Base-by-base conservation (phyloP, 2,329 filamentous ascomycete species). In the Alternaria viburni region DNA sequence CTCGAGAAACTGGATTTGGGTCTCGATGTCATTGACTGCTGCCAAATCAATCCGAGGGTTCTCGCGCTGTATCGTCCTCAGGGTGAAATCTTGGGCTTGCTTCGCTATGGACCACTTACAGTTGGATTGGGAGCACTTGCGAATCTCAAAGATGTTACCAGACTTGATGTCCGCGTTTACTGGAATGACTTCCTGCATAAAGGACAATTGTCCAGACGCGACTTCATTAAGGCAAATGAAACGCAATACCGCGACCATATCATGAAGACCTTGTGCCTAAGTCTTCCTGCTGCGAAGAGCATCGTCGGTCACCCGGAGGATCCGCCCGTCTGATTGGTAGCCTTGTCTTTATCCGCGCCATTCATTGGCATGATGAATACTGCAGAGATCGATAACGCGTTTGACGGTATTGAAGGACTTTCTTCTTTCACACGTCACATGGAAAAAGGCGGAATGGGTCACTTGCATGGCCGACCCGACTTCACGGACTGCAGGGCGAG, bases 401-500 rank as follows among this genome's bases (percentile, higher is more conserved):
- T 30, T 30, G 5, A 30, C 5, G 5, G 28, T 5, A 30, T 30
- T 30, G 28, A 30, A 30, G 28, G 28, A 6, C 12, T 32, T 32
- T 15, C 12, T 32, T 32, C 1, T 5, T 8, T 36, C 3, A 4
- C 30, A 4, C 7, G 13, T 36, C 32, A 36, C 32, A 2, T 36
- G 32, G 2, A 36, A n/a, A 2, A 15, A 36, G n/a, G 32, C 4
- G 32, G 15, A 36, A 36, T 36, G 7, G 32, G 1, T 9, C 15
- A 9, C 2, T n/a, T 36, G 7, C 0, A n/a, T n/a, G 15, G 32
- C 32, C 15, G 23, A 7, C 5, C 5, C 23, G 3, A 4, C 1
- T 36, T 36, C 1, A n/a, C 30, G 30, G 32, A 36, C 32, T 36
- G 32, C 32, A 36, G 32, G 32, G 32, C 32, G 32, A 36, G 32